Conservation (phyloP, 73 alveolate genomes). For the Tetrahymena malaccensis region DNA sequence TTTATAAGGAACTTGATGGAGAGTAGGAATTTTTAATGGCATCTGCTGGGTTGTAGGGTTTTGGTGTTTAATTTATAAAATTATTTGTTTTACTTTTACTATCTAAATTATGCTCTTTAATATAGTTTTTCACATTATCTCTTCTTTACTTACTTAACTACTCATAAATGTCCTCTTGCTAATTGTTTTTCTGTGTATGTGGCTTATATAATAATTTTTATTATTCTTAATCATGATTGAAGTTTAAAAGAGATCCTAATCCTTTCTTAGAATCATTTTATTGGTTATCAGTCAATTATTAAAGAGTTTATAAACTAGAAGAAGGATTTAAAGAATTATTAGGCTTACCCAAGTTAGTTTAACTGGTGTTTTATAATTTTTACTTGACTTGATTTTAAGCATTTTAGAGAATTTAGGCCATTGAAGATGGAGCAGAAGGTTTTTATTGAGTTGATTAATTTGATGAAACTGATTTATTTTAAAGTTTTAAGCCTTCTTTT, state of each 20-base stretch:
- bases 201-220: neutral
- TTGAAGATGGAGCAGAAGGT: neutral
- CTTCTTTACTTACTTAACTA: neutral
- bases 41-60: neutral
- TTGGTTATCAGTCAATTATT: neutral
- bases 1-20: neutral
- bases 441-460: neutral
- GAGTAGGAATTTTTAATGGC: neutral
- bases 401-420: neutral
- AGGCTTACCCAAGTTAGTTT: neutral
- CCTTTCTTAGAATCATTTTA: neutral
- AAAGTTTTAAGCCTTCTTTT: neutral
- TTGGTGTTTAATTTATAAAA: neutral
- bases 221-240: neutral
- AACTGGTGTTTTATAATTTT: neutral
- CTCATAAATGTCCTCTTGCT: neutral
- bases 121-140: neutral
- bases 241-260: neutral
- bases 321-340: neutral
- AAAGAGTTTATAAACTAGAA: neutral
- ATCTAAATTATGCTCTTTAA: neutral
- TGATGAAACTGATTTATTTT: neutral
- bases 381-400: neutral
- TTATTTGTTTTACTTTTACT: neutral
- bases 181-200: neutral